Conservation (phyloP, 2,329 filamentous ascomycete species). For the Orbilia oligospora region DNA sequence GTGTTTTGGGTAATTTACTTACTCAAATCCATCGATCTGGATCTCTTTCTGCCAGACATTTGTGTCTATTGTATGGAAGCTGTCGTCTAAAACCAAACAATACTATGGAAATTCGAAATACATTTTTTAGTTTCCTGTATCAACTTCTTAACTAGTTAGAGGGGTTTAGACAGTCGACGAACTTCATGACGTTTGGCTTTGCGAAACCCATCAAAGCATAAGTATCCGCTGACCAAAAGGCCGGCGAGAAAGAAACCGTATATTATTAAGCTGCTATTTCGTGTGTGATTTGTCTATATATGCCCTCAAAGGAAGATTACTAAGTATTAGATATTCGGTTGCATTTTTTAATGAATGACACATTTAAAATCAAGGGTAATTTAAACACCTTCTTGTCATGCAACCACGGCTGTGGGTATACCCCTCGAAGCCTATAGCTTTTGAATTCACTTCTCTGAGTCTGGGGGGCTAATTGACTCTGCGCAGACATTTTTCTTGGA, state of each 20-base stretch:
- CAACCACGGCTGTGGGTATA: conserved; percentile 34
- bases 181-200: conserved; percentile 31
- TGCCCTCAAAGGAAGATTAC: neutral
- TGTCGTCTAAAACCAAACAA: conserved; percentile 73
- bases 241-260: conserved; percentile 27
- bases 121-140: neutral
- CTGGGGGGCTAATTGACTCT: neutral
- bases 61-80: conserved; percentile 69
- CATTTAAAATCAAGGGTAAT: neutral
- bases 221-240: conserved; percentile 21
- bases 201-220: conserved; percentile 34
- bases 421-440: conserved; percentile 35
- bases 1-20: conserved; percentile 44
- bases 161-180: neutral
- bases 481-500: neutral
- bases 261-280: conserved; percentile 38
- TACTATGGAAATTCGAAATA: conserved; percentile 71
- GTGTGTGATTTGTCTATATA: conserved; percentile 20
- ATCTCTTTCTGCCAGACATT: conserved; percentile 71
- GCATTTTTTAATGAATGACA: too few species aligned
- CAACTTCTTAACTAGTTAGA: neutral
- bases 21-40: conserved; percentile 67
- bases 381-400: conserved; percentile 15
- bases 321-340: neutral
- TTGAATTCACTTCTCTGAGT: conserved; percentile 17